Base-by-base conservation (phyloP, 2,329 filamentous ascomycete species). In the Madurella fahalii region DNA sequence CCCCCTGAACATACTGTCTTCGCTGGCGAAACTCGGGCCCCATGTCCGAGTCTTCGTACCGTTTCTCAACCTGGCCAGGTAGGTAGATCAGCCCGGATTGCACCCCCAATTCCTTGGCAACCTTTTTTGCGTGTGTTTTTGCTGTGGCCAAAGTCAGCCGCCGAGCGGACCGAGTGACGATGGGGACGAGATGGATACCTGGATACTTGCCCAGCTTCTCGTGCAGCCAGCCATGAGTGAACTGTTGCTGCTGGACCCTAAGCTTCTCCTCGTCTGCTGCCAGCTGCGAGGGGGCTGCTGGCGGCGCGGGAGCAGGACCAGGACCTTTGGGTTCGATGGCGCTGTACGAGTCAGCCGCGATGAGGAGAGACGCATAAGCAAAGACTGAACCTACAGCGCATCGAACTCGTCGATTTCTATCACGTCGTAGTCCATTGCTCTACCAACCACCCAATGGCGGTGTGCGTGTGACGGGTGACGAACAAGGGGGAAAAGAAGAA, bases 41-140 rank as follows among this genome's bases (percentile, higher is more conserved):
- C 69, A 79, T 77, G 61, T 84, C 81, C 9, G 81, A 83, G 68
- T 84, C 78, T 62, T 83, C 80, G 60, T 77, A 83, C n/a, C 71
- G 69, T 16, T 68, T 68, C 30, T 77, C 75, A 2, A 73, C 68
- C 61, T 80, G 74, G 18, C 81, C 81, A 1, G 77, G 77, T 15
- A 84, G 71, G 63, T 77, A 84, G 63, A 84, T 73, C 64, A 84
- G 69, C 54, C 81, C 81, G 58, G 75, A 68, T 30, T 70, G 65
- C 45, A 73, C 72, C 9, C 71, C 74, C 13, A 84, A 73, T 62
- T 80, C 73, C 20, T 73, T 69, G 41, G 74, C 78, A 15, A 83
- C 80, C 63, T 80, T 82, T 56, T 74, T 72, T n/a, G 79, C 81
- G 63, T 84, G 81, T 41, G 73, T 68, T 64, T 80, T 83, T 53